Conservation (phyloP, 306 rosid genomes). For the Acacia acuminata region DNA sequence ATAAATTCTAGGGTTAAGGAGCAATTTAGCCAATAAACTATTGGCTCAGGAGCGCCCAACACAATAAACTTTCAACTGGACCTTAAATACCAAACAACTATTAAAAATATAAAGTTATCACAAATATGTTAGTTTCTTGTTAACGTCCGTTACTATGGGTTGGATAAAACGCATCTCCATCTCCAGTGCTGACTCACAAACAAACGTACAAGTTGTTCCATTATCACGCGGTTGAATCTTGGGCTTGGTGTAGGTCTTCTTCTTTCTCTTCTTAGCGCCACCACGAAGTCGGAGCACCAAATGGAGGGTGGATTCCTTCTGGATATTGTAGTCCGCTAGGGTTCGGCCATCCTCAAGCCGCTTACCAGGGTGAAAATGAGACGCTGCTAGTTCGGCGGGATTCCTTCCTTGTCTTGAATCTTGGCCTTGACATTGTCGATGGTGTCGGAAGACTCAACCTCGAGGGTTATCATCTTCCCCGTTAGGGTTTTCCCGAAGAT, state of each 20-base stretch:
- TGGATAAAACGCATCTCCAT: too few relatives aligned
- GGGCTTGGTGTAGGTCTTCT: slow-evolving; percentile 96
- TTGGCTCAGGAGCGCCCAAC: too few relatives aligned
- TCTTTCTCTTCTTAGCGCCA: slow-evolving; percentile 95
- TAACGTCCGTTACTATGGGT: too few relatives aligned
- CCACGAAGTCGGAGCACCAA: slow-evolving; percentile 93
- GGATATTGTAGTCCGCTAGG: slow-evolving; percentile 92
- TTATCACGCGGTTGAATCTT: too few relatives aligned
- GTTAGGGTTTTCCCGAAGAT: slow-evolving; percentile 97
- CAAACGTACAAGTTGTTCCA: too few relatives aligned
- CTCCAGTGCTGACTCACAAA: too few relatives aligned
- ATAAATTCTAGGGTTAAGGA: too few relatives aligned
- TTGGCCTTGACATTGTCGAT: slow-evolving; percentile 91
- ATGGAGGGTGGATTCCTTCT: slow-evolving; percentile 91
- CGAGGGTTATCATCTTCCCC: slow-evolving; percentile 90
- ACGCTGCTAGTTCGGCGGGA: slow-evolving; percentile 94
- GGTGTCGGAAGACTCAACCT: slow-evolving; percentile 90
- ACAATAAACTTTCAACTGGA: too few relatives aligned
- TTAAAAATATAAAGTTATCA: too few relatives aligned
- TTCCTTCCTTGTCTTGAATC: slow-evolving; percentile 96
- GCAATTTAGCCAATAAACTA: too few relatives aligned
- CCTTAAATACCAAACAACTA: too few relatives aligned
- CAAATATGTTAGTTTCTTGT: too few relatives aligned
- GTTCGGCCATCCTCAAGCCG: slow-evolving; percentile 97
- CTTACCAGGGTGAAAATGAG: slow-evolving; percentile 92